These are phyloP conservation scores for Vigna mungo DNA, from an alignment of 306 rosid genomes.

Conservation along the genomic window DNA sequence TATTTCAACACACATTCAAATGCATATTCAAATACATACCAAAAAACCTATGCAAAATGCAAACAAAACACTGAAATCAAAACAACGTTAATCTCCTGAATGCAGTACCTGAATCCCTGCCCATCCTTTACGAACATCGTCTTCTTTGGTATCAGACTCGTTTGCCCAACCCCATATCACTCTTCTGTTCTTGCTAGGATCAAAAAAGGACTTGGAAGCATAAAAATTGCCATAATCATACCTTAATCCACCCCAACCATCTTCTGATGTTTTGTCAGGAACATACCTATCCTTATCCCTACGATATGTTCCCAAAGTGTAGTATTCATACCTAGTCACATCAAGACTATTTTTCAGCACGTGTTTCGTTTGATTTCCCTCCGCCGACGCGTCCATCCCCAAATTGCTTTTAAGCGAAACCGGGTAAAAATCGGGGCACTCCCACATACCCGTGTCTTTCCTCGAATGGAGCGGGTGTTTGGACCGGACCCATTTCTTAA, in stretches of 20 bases:
- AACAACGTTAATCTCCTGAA: no score
- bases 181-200: constrained; percentile 60
- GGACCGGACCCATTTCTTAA: constrained; percentile 63
- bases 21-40: not conserved
- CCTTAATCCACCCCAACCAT: constrained; percentile 79
- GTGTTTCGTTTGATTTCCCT: constrained; percentile 53
- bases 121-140: constrained; percentile 79
- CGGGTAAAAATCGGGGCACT: constrained; percentile 86
- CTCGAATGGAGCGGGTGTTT: constrained; percentile 73
- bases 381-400: constrained; percentile 61
- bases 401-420: constrained; percentile 42
- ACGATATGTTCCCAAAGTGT: constrained; percentile 66
- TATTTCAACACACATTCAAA: not conserved
- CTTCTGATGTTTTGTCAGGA: constrained; percentile 60
- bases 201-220: constrained; percentile 89
- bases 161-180: constrained; percentile 96
- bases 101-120: constrained; percentile 78
- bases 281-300: constrained; percentile 51
- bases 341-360: constrained; percentile 83
- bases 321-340: constrained; percentile 74
- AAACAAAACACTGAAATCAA: no score
- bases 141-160: constrained; percentile 57
- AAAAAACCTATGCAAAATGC: no score
- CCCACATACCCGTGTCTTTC: constrained; percentile 81
- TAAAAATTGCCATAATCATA: constrained; percentile 92